Evolutionary conservation across 352 stramenopile species (phyloP).

Genomic region (Phytophthora sojae): DNA sequence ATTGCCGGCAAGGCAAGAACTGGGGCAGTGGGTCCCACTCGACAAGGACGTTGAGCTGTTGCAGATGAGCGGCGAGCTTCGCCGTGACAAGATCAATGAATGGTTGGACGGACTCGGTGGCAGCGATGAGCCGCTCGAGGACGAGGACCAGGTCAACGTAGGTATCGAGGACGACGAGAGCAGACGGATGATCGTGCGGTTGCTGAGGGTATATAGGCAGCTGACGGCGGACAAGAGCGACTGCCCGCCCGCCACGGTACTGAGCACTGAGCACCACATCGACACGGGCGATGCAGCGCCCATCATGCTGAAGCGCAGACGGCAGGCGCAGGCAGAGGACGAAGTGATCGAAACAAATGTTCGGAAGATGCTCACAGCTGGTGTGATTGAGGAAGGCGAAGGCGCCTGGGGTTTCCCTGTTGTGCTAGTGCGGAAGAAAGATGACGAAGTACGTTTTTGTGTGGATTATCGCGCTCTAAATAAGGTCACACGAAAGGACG

Average conservation of each 20-base stretch:
- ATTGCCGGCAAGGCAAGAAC: background rate
- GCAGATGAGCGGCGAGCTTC: background rate
- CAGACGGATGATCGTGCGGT: background rate
- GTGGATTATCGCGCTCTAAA: too few species aligned
- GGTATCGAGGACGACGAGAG: background rate
- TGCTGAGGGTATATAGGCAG: background rate
- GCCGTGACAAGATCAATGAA: background rate
- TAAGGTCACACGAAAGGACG: too few species aligned
- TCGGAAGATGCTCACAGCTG: background rate
- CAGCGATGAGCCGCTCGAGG: background rate
- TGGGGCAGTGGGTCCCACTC: background rate
- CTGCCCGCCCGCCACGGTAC: background rate
- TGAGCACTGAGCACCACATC: background rate
- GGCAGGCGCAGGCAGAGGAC: background rate
- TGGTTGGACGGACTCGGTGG: background rate
- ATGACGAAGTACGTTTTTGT: too few species aligned
- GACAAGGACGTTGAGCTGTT: background rate
- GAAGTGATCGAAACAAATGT: background rate
- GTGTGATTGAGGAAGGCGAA: too few species aligned
- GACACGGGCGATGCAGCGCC: background rate
- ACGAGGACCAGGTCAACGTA: background rate
- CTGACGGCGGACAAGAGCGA: background rate
- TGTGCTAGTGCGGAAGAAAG: too few species aligned
- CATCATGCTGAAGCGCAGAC: background rate
- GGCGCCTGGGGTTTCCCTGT: too few species aligned